These are phyloP conservation scores for Pichia nanzhaoensis DNA, from an alignment of 805 yeast genomes.

Conservation along the genomic window DNA sequence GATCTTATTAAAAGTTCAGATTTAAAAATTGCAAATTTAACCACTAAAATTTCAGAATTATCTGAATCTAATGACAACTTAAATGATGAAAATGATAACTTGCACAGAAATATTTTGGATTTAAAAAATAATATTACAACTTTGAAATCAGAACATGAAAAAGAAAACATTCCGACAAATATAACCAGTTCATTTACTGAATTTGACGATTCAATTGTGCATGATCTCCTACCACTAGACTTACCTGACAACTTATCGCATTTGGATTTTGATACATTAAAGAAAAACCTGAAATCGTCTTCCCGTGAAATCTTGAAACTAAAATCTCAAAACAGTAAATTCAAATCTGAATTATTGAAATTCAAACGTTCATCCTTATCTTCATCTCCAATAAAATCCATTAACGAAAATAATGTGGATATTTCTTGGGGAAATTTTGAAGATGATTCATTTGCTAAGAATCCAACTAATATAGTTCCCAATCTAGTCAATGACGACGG, in stretches of 20 bases:
- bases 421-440: constrained; percentile 14
- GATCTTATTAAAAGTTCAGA: constrained; percentile 36
- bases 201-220: constrained; percentile 28
- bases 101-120: constrained; percentile 35
- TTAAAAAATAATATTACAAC: constrained; percentile 16
- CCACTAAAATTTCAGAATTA: constrained; percentile 40
- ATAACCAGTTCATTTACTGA: constrained; percentile 23
- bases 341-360: constrained; percentile 5
- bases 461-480: not conserved
- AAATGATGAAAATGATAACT: constrained; percentile 62
- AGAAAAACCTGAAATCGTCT: constrained; percentile 58
- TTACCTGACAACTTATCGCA: constrained; percentile 36
- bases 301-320: constrained; percentile 56
- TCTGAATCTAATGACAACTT: constrained; percentile 48
- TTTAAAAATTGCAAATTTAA: constrained; percentile 31
- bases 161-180: too few species aligned
- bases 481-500: not conserved
- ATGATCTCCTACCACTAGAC: constrained; percentile 33
- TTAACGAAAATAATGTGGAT: constrained; percentile 5
- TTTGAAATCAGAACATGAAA: constrained; percentile 8
- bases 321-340: constrained; percentile 28
- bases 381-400: not conserved
- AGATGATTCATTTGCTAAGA: constrained; percentile 12
- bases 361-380: constrained; percentile 3
- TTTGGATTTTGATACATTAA: constrained; percentile 60